A percentile compares a stretch with the other conserved stretches of the same genome.
phyloP scores from a whole-genome alignment of 805 yeast species.

The Candida parachauliodes region DNA sequence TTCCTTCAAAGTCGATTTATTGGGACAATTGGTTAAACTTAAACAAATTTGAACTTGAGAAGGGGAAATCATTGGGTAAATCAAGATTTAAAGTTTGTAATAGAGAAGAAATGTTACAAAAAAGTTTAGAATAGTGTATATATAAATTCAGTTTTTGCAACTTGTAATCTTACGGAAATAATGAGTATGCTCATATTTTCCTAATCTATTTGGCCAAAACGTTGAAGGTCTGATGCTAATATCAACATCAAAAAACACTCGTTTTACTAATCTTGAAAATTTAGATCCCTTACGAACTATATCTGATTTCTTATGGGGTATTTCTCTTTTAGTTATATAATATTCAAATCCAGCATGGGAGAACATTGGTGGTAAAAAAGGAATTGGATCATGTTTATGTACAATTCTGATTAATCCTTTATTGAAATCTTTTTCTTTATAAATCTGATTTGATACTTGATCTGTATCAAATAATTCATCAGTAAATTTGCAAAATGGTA shows the following conservation, averaged over 20 bases:
- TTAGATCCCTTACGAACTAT: constrained; percentile 13
- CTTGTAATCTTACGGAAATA: constrained; percentile 30
- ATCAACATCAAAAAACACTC: neutral
- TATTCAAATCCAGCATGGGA: constrained; percentile 52
- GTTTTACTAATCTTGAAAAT: neutral
- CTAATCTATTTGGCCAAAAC: constrained; percentile 19
- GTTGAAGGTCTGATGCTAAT: constrained; percentile 11
- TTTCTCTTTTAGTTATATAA: constrained; percentile 33
- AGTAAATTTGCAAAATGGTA: constrained; percentile 46
- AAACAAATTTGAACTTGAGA: constrained; percentile 47
- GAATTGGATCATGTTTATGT: constrained; percentile 57
- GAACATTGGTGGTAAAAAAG: constrained; percentile 48
- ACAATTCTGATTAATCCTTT: constrained; percentile 52
- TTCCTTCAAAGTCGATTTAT: constrained; percentile 25
- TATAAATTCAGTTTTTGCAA: constrained; percentile 16
- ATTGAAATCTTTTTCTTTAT: constrained; percentile 19
- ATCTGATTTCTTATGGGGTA: constrained; percentile 33
- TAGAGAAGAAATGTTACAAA: constrained; percentile 49
- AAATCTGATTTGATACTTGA: constrained; percentile 18
- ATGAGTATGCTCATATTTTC: constrained; percentile 28
- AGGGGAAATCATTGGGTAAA: constrained; percentile 50
- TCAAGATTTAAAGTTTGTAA: constrained; percentile 54
- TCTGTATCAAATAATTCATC: constrained; percentile 46
- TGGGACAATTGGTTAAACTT: constrained; percentile 72
- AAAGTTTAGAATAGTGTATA: constrained; percentile 19